Base-by-base conservation (phyloP, 768 basidiomycete genomes). In the Ephemerocybe angulata region DNA sequence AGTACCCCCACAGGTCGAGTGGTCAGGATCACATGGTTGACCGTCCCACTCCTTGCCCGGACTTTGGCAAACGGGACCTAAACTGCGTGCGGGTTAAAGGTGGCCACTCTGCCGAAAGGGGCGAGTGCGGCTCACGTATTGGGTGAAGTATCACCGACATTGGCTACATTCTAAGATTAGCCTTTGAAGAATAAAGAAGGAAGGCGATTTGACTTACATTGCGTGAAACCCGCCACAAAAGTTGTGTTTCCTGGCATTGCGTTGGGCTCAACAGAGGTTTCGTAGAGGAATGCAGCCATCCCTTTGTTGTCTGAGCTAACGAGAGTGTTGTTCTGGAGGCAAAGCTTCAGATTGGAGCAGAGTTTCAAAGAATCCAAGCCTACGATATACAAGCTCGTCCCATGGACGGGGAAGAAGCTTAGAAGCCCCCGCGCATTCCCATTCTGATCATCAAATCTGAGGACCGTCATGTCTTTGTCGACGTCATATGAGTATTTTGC, bases 241-340 rank as follows among this genome's bases (percentile, higher is more conserved):
- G 78, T 80, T 29, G 75, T 76, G 60, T 83, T 84, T 50, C 90
- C 88, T 0, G 90, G 90, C 76, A 82, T 76, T 0, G 81, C 58
- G 47, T 74, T 64, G 3, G 88, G 88, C 62, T 90, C 87, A 0
- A 82, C 75, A 51, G 74, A 78, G 19, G 86, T 71, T 76, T 91
- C 90, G 57, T 88, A 92, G 17, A 90, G 65, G 66, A 81, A 86
- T 7, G 88, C 88, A 3, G 89, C 88, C 87, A 91, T 90, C 37
- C 90, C 90, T 66, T 92, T 91, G 73, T 91, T 91, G 68, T 91
- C 90, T 3, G 78, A 70, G 66, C 87, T 90, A 28, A 91, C 79
- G n/a, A 90, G 72, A 1, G 88, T 90, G 58, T 90, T 91, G 64
- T 91, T 92, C 87, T 90, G 40, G 51, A 58, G 22, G 30, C 5